Conservation (phyloP, 2,329 filamentous ascomycete genomes). For the Sporothrix pallida region DNA sequence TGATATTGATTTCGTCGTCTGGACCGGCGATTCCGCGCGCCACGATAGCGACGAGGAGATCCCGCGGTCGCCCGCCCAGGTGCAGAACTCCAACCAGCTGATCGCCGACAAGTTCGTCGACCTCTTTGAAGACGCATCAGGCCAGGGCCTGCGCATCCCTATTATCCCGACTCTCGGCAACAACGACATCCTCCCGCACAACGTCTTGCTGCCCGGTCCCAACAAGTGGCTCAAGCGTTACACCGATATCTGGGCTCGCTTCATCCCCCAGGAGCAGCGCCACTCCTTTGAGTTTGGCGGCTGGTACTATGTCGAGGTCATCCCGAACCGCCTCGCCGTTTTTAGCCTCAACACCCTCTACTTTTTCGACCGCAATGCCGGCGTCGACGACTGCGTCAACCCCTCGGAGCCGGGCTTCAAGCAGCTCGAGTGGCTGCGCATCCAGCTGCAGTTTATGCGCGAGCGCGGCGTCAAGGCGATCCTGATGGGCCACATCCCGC, state of each 20-base stretch:
- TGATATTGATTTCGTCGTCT: slow-evolving; percentile 85
- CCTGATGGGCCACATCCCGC: slow-evolving; percentile 90
- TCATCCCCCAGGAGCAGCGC: slow-evolving; percentile 90
- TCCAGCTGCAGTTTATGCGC: slow-evolving; percentile 84
- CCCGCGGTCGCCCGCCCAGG: slow-evolving; percentile 75
- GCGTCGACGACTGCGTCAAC: slow-evolving; percentile 84
- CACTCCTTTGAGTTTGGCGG: slow-evolving; percentile 91
- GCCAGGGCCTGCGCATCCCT: slow-evolving; percentile 71
- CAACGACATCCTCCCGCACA: slow-evolving; percentile 97
- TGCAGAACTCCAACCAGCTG: slow-evolving; percentile 77
- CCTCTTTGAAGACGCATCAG: slow-evolving; percentile 66
- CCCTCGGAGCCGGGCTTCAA: slow-evolving; percentile 86
- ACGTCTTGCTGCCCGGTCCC: slow-evolving; percentile 84
- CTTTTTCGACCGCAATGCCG: slow-evolving; percentile 91
- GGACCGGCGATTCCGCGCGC: slow-evolving; percentile 88
- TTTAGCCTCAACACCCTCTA: slow-evolving; percentile 97
- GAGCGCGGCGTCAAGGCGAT: slow-evolving; percentile 91
- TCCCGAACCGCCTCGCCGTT: slow-evolving; percentile 82
- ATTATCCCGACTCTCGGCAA: slow-evolving; percentile 92
- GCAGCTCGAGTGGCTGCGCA: slow-evolving; percentile 93
- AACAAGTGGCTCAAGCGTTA: slow-evolving; percentile 85
- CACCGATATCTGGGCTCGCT: slow-evolving; percentile 76
- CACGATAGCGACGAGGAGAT: slow-evolving; percentile 86
- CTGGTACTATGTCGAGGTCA: slow-evolving; percentile 93
- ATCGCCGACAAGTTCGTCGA: slow-evolving; percentile 78